Percentiles rank a stretch among this genome's conserved stretches.
These are phyloP conservation scores for Wickerhamomyces bovis DNA, from an alignment of 805 yeast species.

Conservation along the genomic window DNA sequence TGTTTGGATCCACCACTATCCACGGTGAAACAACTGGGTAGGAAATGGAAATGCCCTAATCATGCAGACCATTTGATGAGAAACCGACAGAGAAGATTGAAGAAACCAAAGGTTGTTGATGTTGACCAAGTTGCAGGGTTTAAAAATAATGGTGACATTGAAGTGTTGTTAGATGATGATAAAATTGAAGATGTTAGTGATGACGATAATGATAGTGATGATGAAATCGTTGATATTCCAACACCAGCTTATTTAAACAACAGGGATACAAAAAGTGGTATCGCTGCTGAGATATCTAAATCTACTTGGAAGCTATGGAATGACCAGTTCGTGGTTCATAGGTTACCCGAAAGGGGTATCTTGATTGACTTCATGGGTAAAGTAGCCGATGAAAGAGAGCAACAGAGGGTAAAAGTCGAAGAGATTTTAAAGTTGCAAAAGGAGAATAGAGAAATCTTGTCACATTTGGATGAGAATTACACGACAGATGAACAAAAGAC, in stretches of 20 bases:
- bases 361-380: constrained; percentile 62
- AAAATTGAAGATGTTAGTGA: constrained; percentile 23
- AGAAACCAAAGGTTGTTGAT: constrained; percentile 46
- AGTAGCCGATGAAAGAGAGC: constrained; percentile 31
- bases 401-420: constrained; percentile 28
- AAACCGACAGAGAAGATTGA: constrained; percentile 40
- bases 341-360: constrained; percentile 63
- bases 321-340: constrained; percentile 44
- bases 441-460: constrained; percentile 32
- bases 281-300: constrained; percentile 28
- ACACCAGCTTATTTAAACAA: constrained; percentile 32
- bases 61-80: constrained; percentile 40
- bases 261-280: constrained; percentile 28
- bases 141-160: constrained; percentile 52
- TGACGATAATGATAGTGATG: constrained; percentile 23
- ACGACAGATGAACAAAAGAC: constrained; percentile 28
- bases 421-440: constrained; percentile 29
- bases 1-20: constrained; percentile 75
- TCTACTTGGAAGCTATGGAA: constrained; percentile 22
- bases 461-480: constrained; percentile 24
- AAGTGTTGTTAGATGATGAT: constrained; percentile 41
- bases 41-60: constrained; percentile 89
- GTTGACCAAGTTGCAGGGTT: constrained; percentile 48
- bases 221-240: constrained; percentile 23
- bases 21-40: constrained; percentile 64